These are phyloP conservation scores for Sordaria brevicollis DNA, from an alignment of 495 filamentous ascomycete species.

Conservation along the genomic window DNA sequence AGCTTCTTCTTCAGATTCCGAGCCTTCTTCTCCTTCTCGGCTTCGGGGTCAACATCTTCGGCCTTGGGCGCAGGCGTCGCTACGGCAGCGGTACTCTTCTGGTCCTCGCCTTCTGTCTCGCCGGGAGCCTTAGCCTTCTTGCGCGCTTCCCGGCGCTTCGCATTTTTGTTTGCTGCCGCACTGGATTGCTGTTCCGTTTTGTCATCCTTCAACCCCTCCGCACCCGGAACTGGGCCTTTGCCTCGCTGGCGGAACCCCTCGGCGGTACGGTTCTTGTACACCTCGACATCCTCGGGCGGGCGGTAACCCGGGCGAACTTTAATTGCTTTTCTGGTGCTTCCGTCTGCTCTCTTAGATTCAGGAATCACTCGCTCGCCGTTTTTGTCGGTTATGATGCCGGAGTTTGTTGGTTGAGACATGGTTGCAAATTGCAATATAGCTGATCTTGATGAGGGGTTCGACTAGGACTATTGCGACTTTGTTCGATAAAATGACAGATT, in stretches of 20 bases:
- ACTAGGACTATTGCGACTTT: background rate
- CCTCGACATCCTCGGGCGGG: slow-evolving; percentile 90
- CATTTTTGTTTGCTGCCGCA: slow-evolving; percentile 70
- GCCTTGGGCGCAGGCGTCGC: slow-evolving; percentile 10
- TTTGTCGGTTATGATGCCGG: slow-evolving; percentile 68
- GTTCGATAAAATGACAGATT: background rate
- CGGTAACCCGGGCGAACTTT: slow-evolving; percentile 86
- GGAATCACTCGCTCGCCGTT: slow-evolving; percentile 79
- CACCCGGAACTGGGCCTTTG: slow-evolving; percentile 65
- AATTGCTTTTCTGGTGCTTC: slow-evolving; percentile 81
- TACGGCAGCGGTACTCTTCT: slow-evolving; percentile 17
- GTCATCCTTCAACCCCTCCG: slow-evolving; percentile 51
- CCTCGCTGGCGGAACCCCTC: slow-evolving; percentile 77
- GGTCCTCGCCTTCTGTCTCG: slow-evolving; percentile 29
- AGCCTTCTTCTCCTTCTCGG: slow-evolving; percentile 84
- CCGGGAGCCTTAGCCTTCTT: slow-evolving; percentile 67
- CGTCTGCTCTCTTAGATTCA: slow-evolving; percentile 75
- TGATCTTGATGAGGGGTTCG: background rate
- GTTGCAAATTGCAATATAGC: slow-evolving; percentile 10
- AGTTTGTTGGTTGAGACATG: slow-evolving; percentile 42
- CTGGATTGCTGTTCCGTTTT: slow-evolving; percentile 32
- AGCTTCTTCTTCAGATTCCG: slow-evolving; percentile 94
- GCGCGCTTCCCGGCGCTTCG: slow-evolving; percentile 82
- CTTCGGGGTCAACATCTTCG: slow-evolving; percentile 50
- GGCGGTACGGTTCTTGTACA: slow-evolving; percentile 89